These are phyloP conservation scores for Rhododendron molle DNA, from an alignment of 148 eudicot species.

Conservation along the genomic window DNA sequence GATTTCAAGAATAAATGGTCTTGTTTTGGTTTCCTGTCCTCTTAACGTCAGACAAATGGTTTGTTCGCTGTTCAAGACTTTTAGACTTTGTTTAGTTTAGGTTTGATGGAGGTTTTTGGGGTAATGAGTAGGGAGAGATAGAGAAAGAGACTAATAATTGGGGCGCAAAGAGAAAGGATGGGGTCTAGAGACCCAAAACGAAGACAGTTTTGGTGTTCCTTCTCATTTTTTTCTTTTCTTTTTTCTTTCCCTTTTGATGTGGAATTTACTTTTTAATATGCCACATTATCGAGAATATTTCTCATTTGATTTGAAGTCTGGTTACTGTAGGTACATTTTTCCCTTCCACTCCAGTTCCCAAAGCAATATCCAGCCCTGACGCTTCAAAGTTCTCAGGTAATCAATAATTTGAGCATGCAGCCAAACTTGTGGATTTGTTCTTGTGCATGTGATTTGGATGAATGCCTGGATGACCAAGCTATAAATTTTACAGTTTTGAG, in stretches of 20 bases:
- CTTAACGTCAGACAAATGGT: no score
- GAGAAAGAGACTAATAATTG: no score
- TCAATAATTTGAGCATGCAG: conserved; percentile 17
- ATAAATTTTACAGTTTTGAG: background rate
- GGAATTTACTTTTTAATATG: background rate
- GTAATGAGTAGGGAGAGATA: no score
- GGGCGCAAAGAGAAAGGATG: no score
- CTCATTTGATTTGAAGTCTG: background rate
- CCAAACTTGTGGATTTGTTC: background rate
- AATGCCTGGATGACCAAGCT: background rate
- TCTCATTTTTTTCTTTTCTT: background rate
- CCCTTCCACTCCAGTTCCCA: conserved; percentile 77
- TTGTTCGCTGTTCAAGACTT: background rate
- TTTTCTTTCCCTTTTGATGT: background rate
- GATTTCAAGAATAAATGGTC: background rate
- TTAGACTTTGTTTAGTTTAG: no score
- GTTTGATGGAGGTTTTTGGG: no score
- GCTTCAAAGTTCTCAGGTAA: conserved; percentile 90
- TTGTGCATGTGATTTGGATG: background rate
- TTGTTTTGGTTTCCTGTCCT: background rate
- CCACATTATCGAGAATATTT: background rate
- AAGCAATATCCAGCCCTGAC: conserved; percentile 66
- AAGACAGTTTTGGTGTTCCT: no score
- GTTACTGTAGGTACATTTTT: conserved; percentile 61
- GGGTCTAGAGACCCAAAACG: no score